Evolutionary conservation across 768 basidiomycete genomes (phyloP), one percentile per base, ranked within the genome.

Genomic region (Hygrophoropsis aurantiaca): DNA sequence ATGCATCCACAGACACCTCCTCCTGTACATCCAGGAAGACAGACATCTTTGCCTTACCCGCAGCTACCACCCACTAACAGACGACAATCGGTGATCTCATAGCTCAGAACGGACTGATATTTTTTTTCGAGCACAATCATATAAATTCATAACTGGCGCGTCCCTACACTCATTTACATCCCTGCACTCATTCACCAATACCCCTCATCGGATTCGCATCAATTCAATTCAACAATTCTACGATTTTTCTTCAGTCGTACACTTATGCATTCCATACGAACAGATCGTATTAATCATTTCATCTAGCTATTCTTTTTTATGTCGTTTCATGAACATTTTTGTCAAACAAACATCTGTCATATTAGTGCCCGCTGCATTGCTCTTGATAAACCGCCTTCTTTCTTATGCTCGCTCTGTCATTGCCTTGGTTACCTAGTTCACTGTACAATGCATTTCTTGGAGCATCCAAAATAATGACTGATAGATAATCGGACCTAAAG

Each of bases 181-280:
- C 13, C 46, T 48, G 27, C 42, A 38, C 55, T 65, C 51, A 62
- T 60, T 50, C 44, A 18, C 55, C 51, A 41, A 58, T 65, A 62
- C 64, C 65, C 54, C 44, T 50, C 54, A 59, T 55, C 57, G 36
- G 36, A 38, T 38, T 38, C 36, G n/a, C 20, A 21, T 30, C 36
- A 38, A 8, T 16, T 30, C 36, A 38, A 8, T 16, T 30, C 27
- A 30, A 21, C 42, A 45, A 4, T 27, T 32, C 46, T 47, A 46
- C 32, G 27, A 2, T 45, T 34, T 21, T 20, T 13, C n/a, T 24
- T 27, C 15, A 32, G 44, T 34, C 42, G 26, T 46, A 45, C 32
- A 20, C 27, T 47, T 42, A 43, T 47, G 46, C 16, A 32, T 26
- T 26, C 13, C 15, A 20, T 46, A 42, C 40, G 40, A 42, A 15